phyloP scores from a whole-genome alignment of 2,329 filamentous ascomycete species.

The Mycogone perniciosa region DNA sequence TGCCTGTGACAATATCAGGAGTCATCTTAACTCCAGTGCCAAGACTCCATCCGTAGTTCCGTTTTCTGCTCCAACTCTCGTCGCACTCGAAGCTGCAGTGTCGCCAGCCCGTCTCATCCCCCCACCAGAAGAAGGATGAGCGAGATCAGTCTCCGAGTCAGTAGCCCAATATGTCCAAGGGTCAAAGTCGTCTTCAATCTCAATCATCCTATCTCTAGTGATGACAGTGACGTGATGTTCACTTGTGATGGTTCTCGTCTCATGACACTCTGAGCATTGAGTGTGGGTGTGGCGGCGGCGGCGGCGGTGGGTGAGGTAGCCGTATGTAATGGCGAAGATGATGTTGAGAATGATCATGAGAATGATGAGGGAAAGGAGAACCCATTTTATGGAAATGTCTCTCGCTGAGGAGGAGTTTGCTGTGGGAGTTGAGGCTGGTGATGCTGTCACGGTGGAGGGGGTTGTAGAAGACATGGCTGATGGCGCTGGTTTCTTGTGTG shows the following conservation, averaged over 20 bases:
- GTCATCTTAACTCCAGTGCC: too few relatives aligned
- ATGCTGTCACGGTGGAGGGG: not conserved
- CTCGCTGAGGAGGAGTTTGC: not conserved
- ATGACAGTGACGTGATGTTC: slow-evolving; percentile 1
- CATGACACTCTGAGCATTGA: not conserved
- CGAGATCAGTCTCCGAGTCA: slow-evolving; percentile 2
- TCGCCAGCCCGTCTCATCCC: not conserved
- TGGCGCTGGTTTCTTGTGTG: too few relatives aligned
- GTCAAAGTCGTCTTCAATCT: slow-evolving; percentile 6
- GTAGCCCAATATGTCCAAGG: slow-evolving; percentile 11
- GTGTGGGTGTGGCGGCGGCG: not conserved
- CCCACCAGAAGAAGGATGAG: not conserved
- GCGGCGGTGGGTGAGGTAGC: not conserved
- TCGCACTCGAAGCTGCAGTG: not conserved
- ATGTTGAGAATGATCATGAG: slow-evolving; percentile 13
- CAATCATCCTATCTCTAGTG: not conserved
- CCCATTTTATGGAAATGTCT: not conserved
- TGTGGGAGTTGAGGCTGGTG: not conserved
- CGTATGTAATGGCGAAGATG: slow-evolving; percentile 2
- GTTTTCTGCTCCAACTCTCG: not conserved
- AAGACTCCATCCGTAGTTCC: too few relatives aligned
- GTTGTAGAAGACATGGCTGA: not conserved
- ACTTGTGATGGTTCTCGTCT: not conserved
- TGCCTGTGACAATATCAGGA: too few relatives aligned
- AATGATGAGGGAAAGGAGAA: slow-evolving; percentile 2